Base-by-base conservation (phyloP, 2,329 filamentous ascomycete genomes). In the Penicillium freii region DNA sequence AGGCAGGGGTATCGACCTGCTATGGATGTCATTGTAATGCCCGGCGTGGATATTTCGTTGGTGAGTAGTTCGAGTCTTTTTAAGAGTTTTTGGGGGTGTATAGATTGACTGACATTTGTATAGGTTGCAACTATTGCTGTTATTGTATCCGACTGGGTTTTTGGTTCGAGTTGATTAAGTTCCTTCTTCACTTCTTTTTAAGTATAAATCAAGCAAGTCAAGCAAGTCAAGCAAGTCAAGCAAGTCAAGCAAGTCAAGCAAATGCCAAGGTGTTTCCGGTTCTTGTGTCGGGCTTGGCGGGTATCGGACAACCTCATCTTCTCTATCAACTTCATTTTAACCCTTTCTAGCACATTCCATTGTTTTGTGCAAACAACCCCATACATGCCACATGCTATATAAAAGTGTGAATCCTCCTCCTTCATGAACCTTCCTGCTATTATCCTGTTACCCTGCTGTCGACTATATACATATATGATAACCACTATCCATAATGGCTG, bases 31-130 rank as follows among this genome's bases (percentile, higher is more conserved):
- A 52, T 62, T 40, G 50, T 69, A 36, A 66, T 59, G 21, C 54
- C 64, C 9, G 64, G 66, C 4, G 65, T 69, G n/a, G 67, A 69
- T 56, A 57, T 66, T 33, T 58, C 66, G 5, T 42, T 69, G 61
- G 67, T 69, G 52, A 52, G 65, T 57, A 23, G 25, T 31, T 8
- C 11, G 4, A 29, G 8, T 42, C 10, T 25, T 25, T n/a, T 6
- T 1, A 5, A 8, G 15, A 3, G 10, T 3, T 21, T 17, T 21
- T 13, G 21, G 15, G 15, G 29, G 6, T 43, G 19, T 5, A 27
- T 31, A 21, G 25, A 46, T 44, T 45, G 33, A 56, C 43, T 46
- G 8, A 52, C 40, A 34, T 27, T 27, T 19, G n/a, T 17, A 9
- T 21, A 65, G 62, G 51, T 63, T 42, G 61, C 61, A 4, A 63